Evolutionary conservation across 1,139 yeast species (phyloP), one percentile per base, ranked within the genome.

Genomic region (Candida smagusa): DNA sequence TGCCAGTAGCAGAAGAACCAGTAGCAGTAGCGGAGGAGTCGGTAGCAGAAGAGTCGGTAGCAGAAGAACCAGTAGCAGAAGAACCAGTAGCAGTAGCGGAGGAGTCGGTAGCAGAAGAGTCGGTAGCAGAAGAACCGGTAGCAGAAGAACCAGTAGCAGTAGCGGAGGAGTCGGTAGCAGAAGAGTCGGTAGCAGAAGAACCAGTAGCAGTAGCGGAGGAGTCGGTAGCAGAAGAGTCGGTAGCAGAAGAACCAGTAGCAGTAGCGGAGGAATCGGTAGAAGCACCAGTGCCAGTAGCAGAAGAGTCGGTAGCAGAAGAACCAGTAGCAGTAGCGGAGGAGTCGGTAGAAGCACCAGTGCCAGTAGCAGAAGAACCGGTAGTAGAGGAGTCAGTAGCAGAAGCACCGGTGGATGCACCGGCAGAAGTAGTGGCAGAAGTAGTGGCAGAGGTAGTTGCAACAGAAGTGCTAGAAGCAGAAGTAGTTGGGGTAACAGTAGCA

Each of bases 11-110:
- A 9, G 40, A 30, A 25, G 50, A 36, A 24, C 41, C 41, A 27
- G 45, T 9, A 33, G 35, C 31, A 25, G 38, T 31, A 29, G 44
- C 8, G n/a, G 47, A 28, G 13, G 47, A 19, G 13, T 40, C 28
- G 4, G 23, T 26, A 27, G 26, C 21, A 22, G 32, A 19, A 19
- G 25, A 25, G 24, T 38, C 35, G 29, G 44, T 7, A 19, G 33
- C 5, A 22, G 33, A 22, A n/a, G 46, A 38, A 28, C n/a, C 9
- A 24, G 37, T 30, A 26, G 34, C 9, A 9, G 42, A 47, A 28
- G 50, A 35, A 7, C 48, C 36, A 12, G 49, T 35, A 12, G 28
- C 35, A 28, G 50, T 38, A 12, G 46, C 22, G n/a, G 42, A 34
- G 9, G 39, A 19, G n/a, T 19, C 31, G 21, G 49, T 16, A 16